Evolutionary conservation across 331 rosid species (phyloP).

Genomic region (Erythrophleum ivorense): DNA sequence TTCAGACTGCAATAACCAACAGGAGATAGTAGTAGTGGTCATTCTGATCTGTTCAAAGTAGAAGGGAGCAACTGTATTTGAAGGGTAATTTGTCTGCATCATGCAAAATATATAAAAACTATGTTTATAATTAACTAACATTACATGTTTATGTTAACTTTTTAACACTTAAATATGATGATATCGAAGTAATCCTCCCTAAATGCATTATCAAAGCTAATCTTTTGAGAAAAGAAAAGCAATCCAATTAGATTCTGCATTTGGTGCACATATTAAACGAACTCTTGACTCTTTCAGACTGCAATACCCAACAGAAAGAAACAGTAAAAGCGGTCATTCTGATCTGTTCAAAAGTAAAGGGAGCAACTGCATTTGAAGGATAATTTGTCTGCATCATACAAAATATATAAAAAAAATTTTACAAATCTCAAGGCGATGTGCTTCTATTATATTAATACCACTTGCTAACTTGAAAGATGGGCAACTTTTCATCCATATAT

Average conservation of each 20-base stretch:
- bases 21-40: constrained; percentile 36
- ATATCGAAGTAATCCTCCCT: neutral
- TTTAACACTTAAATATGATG: neutral
- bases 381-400: constrained; percentile 41
- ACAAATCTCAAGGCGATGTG: constrained; percentile 19
- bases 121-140: neutral
- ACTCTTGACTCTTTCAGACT: constrained; percentile 41
- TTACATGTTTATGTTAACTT: neutral
- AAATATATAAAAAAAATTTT: constrained; percentile 9
- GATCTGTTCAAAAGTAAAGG: constrained; percentile 7
- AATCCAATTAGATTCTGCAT: constrained; percentile 31
- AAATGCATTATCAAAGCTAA: neutral
- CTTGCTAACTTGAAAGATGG: constrained; percentile 43
- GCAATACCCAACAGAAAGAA: neutral
- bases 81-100: constrained; percentile 41
- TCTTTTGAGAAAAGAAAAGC: neutral
- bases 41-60: constrained; percentile 21
- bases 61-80: constrained; percentile 27
- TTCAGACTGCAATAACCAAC: constrained; percentile 26
- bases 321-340: constrained; percentile 39
- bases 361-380: constrained; percentile 32
- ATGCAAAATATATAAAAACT: constrained; percentile 3
- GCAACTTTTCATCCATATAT: constrained; percentile 39
- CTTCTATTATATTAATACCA: constrained; percentile 41
- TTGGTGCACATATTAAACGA: constrained; percentile 24